phyloP scores from a whole-genome alignment of 139 green algal genomes.

The Spirogloea muscicola region DNA sequence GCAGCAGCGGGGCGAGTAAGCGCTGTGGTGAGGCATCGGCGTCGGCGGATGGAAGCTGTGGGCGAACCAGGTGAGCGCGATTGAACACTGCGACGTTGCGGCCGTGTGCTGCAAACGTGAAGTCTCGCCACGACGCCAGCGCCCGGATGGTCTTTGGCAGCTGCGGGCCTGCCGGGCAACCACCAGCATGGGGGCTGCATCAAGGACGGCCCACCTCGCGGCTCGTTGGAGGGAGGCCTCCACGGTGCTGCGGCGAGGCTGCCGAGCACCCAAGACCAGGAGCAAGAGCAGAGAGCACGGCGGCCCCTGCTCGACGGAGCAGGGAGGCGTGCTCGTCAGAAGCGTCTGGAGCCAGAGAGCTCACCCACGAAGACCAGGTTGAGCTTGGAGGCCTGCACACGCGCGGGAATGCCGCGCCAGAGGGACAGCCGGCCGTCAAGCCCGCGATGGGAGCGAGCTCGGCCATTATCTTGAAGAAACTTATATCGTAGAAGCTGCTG shows the following conservation, averaged over 20 bases:
- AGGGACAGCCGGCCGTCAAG: background rate
- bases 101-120: slow-evolving; percentile 81
- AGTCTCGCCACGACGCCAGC: slow-evolving; percentile 67
- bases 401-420: too few relatives aligned
- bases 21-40: too few relatives aligned
- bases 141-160: slow-evolving; percentile 65
- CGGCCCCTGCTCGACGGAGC: background rate
- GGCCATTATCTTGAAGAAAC: too few relatives aligned
- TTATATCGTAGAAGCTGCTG: slow-evolving; percentile 5
- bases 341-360: too few relatives aligned
- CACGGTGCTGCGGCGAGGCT: background rate
- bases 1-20: background rate
- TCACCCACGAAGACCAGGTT: slow-evolving; percentile 33
- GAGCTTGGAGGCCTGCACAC: slow-evolving; percentile 35
- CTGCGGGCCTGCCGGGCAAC: slow-evolving; percentile 51
- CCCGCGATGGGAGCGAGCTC: too few relatives aligned
- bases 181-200: background rate
- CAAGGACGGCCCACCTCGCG: too few relatives aligned
- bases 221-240: background rate
- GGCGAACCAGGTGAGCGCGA: slow-evolving; percentile 53
- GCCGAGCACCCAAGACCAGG: background rate
- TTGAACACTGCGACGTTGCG: slow-evolving; percentile 67
- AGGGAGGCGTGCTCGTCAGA: too few relatives aligned
- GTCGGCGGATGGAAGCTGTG: background rate
- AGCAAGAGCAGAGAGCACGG: background rate